Evolutionary conservation across 495 filamentous ascomycete species (phyloP).

Genomic region (Neurospora sp.): DNA sequence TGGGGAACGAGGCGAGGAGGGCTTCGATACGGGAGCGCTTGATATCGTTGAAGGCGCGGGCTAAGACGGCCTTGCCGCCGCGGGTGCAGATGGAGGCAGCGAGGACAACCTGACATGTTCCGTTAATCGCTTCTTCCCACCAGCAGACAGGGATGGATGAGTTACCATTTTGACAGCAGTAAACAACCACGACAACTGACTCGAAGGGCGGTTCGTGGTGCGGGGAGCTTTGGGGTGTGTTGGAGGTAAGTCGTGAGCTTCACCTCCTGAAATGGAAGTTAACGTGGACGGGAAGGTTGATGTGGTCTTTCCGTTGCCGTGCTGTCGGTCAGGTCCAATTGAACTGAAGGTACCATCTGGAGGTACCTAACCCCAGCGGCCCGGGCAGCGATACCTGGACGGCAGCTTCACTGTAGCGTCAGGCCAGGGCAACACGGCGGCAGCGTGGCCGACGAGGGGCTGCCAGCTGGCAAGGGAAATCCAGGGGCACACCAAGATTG

Average conservation of each 20-base stretch:
- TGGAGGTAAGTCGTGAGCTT: slow-evolving; percentile 8
- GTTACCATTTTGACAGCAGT: slow-evolving; percentile 18
- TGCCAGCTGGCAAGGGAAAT: slow-evolving; percentile 15
- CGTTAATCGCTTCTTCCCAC: slow-evolving; percentile 6
- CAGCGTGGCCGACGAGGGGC: slow-evolving; percentile 10
- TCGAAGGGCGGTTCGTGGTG: neutral
- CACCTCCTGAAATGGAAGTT: slow-evolving; percentile 8
- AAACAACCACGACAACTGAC: neutral
- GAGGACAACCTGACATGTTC: slow-evolving; percentile 62
- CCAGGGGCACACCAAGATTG: neutral
- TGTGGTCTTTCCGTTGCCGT: slow-evolving; percentile 16
- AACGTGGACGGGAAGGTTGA: slow-evolving; percentile 8
- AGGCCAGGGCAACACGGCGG: neutral
- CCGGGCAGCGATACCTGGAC: neutral
- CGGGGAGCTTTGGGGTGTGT: neutral
- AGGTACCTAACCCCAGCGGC: neutral
- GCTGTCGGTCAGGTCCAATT: neutral
- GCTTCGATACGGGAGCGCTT: slow-evolving; percentile 92
- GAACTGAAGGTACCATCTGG: neutral
- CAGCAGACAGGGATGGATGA: neutral
- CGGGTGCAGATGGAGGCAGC: slow-evolving; percentile 98
- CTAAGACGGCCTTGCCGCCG: slow-evolving; percentile 93
- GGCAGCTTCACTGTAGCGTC: neutral
- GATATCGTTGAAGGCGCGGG: slow-evolving; percentile 93
- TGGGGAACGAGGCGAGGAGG: slow-evolving; percentile 90